A percentile compares a stretch with the other conserved stretches of the same genome.
Evolutionary conservation across 2,329 filamentous ascomycete genomes (phyloP).

Genomic region (Cladosporium sphaerospermum): DNA sequence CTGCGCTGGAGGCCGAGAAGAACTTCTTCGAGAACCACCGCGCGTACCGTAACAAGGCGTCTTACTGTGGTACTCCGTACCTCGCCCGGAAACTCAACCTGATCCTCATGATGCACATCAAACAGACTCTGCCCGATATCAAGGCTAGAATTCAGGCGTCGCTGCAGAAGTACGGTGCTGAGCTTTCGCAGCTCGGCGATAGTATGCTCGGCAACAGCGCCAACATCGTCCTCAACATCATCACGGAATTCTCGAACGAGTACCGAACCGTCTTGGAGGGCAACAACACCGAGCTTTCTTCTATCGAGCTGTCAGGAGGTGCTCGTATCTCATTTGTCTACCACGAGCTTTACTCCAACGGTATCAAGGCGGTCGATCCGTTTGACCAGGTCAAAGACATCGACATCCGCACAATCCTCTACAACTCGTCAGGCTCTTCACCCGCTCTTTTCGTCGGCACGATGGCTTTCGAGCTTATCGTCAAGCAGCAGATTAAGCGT

Average conservation of each 20-base stretch:
- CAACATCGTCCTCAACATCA: slow-evolving; percentile 97
- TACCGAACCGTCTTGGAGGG: slow-evolving; percentile 94
- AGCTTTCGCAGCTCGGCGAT: slow-evolving; percentile 78
- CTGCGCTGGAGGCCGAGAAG: slow-evolving; percentile 87
- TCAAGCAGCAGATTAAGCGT: slow-evolving; percentile 97
- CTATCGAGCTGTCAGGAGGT: slow-evolving; percentile 87
- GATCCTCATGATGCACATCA: slow-evolving; percentile 99
- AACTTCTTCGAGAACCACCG: slow-evolving; percentile 98
- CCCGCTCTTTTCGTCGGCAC: slow-evolving; percentile 96
- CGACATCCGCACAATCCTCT: slow-evolving; percentile 92
- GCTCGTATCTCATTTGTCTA: slow-evolving; percentile 99
- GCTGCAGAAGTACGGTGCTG: slow-evolving; percentile 80
- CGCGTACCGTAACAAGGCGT: slow-evolving; percentile 96
- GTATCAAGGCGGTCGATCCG: slow-evolving; percentile 93
- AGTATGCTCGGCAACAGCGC: slow-evolving; percentile 93
- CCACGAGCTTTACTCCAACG: slow-evolving; percentile 96
- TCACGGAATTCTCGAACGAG: slow-evolving; percentile 97
- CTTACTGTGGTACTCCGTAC: slow-evolving; percentile 97
- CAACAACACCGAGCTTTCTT: slow-evolving; percentile 93
- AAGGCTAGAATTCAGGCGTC: slow-evolving; percentile 94
- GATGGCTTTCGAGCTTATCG: slow-evolving; percentile 95
- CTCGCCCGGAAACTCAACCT: slow-evolving; percentile 94
- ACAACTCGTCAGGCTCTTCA: slow-evolving; percentile 98
- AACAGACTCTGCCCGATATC: slow-evolving; percentile 97
- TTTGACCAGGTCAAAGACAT: slow-evolving; percentile 97